Conservation (phyloP, 495 filamentous ascomycete genomes). For the Chaetomidium leptoderma region DNA sequence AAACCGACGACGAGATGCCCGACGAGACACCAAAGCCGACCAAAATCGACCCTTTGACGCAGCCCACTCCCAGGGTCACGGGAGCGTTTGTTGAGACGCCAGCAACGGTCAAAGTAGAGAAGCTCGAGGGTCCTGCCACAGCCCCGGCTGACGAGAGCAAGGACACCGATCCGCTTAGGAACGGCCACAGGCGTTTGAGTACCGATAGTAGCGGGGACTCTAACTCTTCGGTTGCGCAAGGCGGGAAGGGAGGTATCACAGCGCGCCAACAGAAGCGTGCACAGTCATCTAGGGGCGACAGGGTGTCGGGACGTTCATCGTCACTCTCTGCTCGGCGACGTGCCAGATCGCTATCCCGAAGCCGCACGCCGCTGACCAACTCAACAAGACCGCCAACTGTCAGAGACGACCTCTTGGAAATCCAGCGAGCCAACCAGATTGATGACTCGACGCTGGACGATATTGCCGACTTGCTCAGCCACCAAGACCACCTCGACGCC, state of each 20-base stretch:
- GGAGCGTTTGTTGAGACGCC: conserved; percentile 54
- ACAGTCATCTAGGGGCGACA: conserved; percentile 21
- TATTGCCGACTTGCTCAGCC: conserved; percentile 40
- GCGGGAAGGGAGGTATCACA: conserved; percentile 1
- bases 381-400: conserved; percentile 46
- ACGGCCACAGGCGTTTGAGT: neutral
- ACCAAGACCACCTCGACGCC: conserved; percentile 10
- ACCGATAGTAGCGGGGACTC: neutral
- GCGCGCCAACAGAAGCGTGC: conserved; percentile 17
- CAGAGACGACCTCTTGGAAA: conserved; percentile 47
- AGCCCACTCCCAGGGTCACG: conserved; percentile 48
- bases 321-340: conserved; percentile 29
- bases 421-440: conserved; percentile 44
- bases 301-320: conserved; percentile 24
- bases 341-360: conserved; percentile 33
- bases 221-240: conserved; percentile 10
- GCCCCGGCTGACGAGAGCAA: neutral
- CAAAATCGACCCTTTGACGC: conserved; percentile 42
- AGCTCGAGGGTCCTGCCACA: conserved; percentile 10
- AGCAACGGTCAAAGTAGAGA: conserved; percentile 39
- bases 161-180: neutral
- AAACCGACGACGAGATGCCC: conserved; percentile 26
- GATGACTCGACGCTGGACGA: conserved; percentile 55
- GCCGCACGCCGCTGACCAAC: conserved; percentile 42
- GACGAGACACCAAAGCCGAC: conserved; percentile 46